phyloP scores from a whole-genome alignment of 2,329 filamentous ascomycete species.

The Neurospora sp. region DNA sequence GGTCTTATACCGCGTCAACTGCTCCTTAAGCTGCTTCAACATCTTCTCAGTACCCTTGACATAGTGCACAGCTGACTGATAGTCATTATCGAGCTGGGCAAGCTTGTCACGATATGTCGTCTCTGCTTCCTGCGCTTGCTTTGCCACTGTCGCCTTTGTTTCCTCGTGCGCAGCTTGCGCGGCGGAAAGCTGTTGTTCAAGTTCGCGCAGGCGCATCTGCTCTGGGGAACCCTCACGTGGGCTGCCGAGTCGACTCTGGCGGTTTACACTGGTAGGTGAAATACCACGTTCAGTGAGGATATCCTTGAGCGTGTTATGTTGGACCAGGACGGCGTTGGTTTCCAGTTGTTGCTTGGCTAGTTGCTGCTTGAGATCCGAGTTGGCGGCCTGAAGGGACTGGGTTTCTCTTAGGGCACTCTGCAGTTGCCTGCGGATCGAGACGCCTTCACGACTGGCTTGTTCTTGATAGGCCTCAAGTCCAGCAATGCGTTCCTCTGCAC shows the following conservation, averaged over 20 bases:
- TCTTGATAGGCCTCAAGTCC: constrained; percentile 96
- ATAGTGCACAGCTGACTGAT: constrained; percentile 95
- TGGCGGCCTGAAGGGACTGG: constrained; percentile 70
- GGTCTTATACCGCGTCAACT: constrained; percentile 83
- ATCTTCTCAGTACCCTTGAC: constrained; percentile 99
- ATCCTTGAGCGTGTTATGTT: constrained; percentile 88
- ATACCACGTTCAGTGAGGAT: constrained; percentile 84
- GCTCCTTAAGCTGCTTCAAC: constrained; percentile 96
- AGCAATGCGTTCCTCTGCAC: constrained; percentile 92
- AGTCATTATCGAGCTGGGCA: constrained; percentile 89
- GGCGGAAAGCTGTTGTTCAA: constrained; percentile 78
- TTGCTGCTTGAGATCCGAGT: constrained; percentile 72
- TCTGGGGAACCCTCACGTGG: constrained; percentile 75
- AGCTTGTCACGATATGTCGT: constrained; percentile 86
- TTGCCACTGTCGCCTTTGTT: constrained; percentile 65
- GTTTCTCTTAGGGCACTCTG: constrained; percentile 76
- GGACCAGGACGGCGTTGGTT: constrained; percentile 84
- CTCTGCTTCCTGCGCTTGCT: constrained; percentile 79
- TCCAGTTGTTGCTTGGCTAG: constrained; percentile 82
- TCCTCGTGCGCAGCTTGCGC: constrained; percentile 78
- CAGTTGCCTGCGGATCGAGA: constrained; percentile 81
- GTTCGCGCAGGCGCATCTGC: constrained; percentile 59
- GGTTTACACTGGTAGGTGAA: constrained; percentile 61
- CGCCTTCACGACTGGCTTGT: constrained; percentile 86
- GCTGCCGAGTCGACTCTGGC: constrained; percentile 52